Evolutionary conservation across 1,139 yeast species (phyloP), one percentile per base, ranked within the genome.

Genomic region (Hanseniaspora sp.): DNA sequence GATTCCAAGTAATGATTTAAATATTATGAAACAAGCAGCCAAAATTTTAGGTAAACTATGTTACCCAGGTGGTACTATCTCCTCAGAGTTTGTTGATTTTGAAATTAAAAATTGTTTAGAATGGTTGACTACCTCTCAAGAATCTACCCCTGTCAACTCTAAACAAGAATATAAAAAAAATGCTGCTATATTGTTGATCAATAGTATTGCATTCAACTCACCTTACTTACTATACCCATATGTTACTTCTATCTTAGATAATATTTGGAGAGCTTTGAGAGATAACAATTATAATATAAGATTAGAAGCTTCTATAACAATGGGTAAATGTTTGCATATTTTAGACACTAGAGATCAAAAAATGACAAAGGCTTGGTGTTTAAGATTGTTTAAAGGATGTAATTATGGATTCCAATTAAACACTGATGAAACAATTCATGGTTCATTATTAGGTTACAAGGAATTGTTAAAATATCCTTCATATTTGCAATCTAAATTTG

Each of bases 41-140:
- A 77, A 76, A 54, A 86, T 96, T 0, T 73, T 92, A 61, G 97
- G 97, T 7, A 84, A 83, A 61, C 72, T 92, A 59, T 95, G 97
- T 0, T 79, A 83, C 1, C 90, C 95, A 0, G 95, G 95, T 30
- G 94, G 95, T 0, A 80, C 94, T 1, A 71, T 88, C 55, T 86
- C 95, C 0, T 88, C 95, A 0, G 96, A 88, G 56, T 83, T 92
- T 67, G 96, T 92, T 33, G 96, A 90, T 59, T 85, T 81, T 62
- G 96, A 92, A 66, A 94, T 94, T 12, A 86, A 85, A 63, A 75
- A 88, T 55, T 88, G 96, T 47, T 74, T 90, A 54, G 97, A 92
- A 67, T 85, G 96, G 95, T 75, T 92, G 38, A 90, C 85, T 56
- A 75, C 83, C 28, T 62, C 67, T 11, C 66, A 68, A n/a, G 70